Evolutionary conservation across 306 rosid genomes (phyloP).

Genomic region (Cucurbita pepo): DNA sequence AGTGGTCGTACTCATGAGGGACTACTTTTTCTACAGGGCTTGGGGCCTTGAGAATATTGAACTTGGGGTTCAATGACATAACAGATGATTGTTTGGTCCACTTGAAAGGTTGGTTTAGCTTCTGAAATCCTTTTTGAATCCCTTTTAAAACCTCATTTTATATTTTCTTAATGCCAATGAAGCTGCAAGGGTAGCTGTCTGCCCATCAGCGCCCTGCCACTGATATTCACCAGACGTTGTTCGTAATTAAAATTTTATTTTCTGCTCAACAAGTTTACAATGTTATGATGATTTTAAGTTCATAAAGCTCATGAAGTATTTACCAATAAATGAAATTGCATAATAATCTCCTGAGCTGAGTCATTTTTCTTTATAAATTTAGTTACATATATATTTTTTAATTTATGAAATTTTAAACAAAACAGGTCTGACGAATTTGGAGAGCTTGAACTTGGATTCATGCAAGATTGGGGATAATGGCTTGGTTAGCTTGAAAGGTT

Average conservation of each 20-base stretch:
- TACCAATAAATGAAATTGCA: background rate
- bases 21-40: constrained; percentile 37
- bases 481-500: constrained; percentile 63
- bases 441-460: constrained; percentile 84
- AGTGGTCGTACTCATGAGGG: constrained; percentile 1
- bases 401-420: background rate
- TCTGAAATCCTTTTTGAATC: background rate
- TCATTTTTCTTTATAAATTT: background rate
- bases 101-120: constrained; percentile 52
- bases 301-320: background rate
- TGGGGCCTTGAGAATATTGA: constrained; percentile 50
- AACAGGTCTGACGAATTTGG: constrained; percentile 65
- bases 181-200: background rate
- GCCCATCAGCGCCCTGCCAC: background rate
- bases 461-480: constrained; percentile 77
- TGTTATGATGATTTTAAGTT: background rate
- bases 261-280: background rate
- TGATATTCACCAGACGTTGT: background rate
- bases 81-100: constrained; percentile 56
- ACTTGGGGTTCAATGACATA: constrained; percentile 64
- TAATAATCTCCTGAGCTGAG: background rate
- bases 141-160: background rate
- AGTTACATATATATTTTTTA: background rate
- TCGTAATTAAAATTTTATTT: background rate
- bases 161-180: background rate